phyloP scores from a whole-genome alignment of 805 yeast species.

The Maudiozyma barnettii region DNA sequence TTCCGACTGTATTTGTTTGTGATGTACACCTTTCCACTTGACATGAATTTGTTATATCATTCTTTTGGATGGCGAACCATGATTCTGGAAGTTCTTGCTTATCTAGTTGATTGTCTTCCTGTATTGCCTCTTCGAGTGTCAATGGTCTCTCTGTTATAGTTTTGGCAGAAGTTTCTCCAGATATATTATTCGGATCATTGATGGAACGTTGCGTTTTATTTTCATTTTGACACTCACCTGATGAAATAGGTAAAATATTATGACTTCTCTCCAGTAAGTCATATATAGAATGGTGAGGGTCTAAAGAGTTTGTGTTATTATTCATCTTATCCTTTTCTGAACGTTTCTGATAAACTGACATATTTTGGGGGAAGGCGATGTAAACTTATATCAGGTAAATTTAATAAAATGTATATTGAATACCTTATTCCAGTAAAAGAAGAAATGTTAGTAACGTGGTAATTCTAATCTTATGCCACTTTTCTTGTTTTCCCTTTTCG shows the following conservation, averaged over 20 bases:
- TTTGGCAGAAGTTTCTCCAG: neutral
- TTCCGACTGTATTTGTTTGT: conserved; percentile 2
- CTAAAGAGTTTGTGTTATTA: conserved; percentile 13
- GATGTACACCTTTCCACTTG: conserved; percentile 12
- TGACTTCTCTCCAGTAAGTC: conserved; percentile 14
- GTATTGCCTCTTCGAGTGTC: neutral
- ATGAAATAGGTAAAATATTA: neutral
- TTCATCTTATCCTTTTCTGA: neutral
- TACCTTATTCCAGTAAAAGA: no score
- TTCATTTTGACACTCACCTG: neutral
- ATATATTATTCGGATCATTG: neutral
- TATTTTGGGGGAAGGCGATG: neutral
- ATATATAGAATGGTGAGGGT: conserved; percentile 26
- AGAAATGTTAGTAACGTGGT: no score
- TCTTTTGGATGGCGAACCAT: conserved; percentile 23
- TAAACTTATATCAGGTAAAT: neutral
- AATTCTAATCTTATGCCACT: no score
- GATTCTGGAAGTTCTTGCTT: conserved; percentile 18
- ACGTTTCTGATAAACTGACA: neutral
- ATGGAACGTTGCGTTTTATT: neutral
- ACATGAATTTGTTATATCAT: conserved; percentile 4
- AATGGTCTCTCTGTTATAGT: neutral
- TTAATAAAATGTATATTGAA: neutral
- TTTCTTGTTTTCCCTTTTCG: no score
- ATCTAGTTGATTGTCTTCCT: neutral